Evolutionary conservation across 768 basidiomycete species (phyloP).

Genomic region (Gautieria morchelliformis): DNA sequence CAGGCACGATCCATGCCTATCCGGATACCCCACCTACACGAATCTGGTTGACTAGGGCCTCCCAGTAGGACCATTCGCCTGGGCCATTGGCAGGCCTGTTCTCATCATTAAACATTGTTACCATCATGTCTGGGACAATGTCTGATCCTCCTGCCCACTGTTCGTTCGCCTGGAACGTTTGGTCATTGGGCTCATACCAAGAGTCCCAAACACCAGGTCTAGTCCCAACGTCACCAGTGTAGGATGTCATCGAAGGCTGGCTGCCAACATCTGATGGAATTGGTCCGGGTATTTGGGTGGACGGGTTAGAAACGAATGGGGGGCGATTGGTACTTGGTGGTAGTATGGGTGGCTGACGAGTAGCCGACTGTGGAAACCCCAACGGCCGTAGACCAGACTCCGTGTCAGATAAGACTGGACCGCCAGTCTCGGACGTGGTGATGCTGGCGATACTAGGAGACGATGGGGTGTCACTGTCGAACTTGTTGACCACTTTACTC

Average conservation of each 20-base stretch:
- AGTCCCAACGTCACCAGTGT: not conserved
- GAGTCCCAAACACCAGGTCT: not conserved
- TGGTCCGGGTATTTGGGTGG: not conserved
- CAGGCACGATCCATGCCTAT: no score
- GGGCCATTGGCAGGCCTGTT: not conserved
- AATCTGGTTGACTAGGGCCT: not conserved
- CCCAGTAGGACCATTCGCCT: slow-evolving; percentile 2
- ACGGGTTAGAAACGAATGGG: not conserved
- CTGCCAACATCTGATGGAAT: not conserved
- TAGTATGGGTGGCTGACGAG: not conserved
- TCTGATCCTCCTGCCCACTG: slow-evolving; percentile 1
- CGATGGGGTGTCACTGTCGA: not conserved
- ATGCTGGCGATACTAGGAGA: not conserved
- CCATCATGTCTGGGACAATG: not conserved
- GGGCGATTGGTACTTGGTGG: not conserved
- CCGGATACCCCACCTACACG: not conserved
- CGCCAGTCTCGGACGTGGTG: not conserved
- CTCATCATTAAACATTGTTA: not conserved
- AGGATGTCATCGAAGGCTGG: not conserved
- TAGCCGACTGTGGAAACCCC: not conserved
- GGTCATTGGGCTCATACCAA: not conserved
- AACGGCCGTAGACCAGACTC: not conserved
- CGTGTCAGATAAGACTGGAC: not conserved
- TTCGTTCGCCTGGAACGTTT: not conserved
- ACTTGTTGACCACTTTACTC: slow-evolving; percentile 30